Conservation (phyloP, 2,329 filamentous ascomycete species). For the Neophaeococcomyces mojaviensis region DNA sequence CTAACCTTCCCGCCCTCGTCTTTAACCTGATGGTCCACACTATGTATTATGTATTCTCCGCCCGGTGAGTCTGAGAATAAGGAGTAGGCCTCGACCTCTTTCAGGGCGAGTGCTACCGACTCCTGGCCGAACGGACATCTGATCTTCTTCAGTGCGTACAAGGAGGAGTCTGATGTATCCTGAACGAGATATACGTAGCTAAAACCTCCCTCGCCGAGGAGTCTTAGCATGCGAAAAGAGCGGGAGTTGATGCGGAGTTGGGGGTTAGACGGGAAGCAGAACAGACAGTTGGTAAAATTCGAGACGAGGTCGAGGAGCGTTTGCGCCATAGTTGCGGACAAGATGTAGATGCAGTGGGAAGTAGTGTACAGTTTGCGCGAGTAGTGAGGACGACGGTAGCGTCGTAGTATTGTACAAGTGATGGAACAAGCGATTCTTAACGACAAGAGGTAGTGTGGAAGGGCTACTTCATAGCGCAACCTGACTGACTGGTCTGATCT, state of each 20-base stretch:
- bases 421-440: too few species aligned
- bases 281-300: slow-evolving; percentile 88
- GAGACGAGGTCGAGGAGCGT: slow-evolving; percentile 83
- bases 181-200: slow-evolving; percentile 98
- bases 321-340: slow-evolving; percentile 57
- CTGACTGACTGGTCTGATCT: too few species aligned
- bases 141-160: slow-evolving; percentile 97
- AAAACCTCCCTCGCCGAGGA: slow-evolving; percentile 96
- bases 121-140: slow-evolving; percentile 96
- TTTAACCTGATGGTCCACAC: slow-evolving; percentile 73
- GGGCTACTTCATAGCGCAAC: too few species aligned
- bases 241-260: slow-evolving; percentile 91
- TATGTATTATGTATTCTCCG: slow-evolving; percentile 60
- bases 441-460: too few species aligned
- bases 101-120: slow-evolving; percentile 87
- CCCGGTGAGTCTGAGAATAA: slow-evolving; percentile 76
- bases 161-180: slow-evolving; percentile 71
- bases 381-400: background rate
- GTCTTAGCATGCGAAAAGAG: slow-evolving; percentile 89
- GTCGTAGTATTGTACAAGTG: too few species aligned
- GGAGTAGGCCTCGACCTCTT: slow-evolving; percentile 93
- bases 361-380: background rate
- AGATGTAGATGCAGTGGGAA: background rate
- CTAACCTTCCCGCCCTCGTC: slow-evolving; percentile 57
- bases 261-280: slow-evolving; percentile 89